Base-by-base conservation (phyloP, 2,329 filamentous ascomycete species). In the Pyricularia grisea region DNA sequence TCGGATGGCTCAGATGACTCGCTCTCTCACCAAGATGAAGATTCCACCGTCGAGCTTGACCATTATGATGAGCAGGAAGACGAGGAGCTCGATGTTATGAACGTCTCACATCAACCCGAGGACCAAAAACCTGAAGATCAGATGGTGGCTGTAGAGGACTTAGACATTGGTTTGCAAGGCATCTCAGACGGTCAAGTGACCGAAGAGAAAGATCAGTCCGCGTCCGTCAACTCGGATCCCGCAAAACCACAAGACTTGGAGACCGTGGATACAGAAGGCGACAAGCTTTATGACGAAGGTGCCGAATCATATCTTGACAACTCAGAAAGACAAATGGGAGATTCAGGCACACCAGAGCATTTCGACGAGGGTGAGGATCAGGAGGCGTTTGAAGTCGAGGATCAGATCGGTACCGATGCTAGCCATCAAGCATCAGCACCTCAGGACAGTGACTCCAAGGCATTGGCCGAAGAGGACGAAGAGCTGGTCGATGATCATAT, bases 121-220 rank as follows among this genome's bases (percentile, higher is more conserved):
- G 67, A 30, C 17, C 28, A 28, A 61, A 20, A 28, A 14, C 9
- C 20, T n/a, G 50, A 58, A 66, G 36, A 65, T 33, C 63, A 71
- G 50, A 68, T 67, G 31, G 68, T 67, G 2, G 69, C 67, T 17
- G 66, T 60, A 23, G 20, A 68, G 17, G 71, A 55, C 65, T 42
- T 61, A 2, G 69, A 69, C 25, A 67, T 70, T n/a, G 69, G n/a
- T 4, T 69, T 67, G 12, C 66, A 68, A 1, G 64, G 66, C 14
- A 23, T 31, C 9, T 55, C 31, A 20, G 36, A 68, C 33, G 67
- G 64, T 68, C 67, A 68, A 68, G 67, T 68, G 67, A 67, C 42
- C 63, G 64, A 58, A 27, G 66, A 28, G 14, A 50, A 68, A 14
- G 65, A 63, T 17, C 68, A 30, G 31, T 27, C 30, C 9, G 60